Percentiles rank a stretch among this genome's conserved stretches.
These are phyloP conservation scores for Quambalaria eucalypti DNA, from an alignment of 1,284 basidiomycete species.

Conservation along the genomic window DNA sequence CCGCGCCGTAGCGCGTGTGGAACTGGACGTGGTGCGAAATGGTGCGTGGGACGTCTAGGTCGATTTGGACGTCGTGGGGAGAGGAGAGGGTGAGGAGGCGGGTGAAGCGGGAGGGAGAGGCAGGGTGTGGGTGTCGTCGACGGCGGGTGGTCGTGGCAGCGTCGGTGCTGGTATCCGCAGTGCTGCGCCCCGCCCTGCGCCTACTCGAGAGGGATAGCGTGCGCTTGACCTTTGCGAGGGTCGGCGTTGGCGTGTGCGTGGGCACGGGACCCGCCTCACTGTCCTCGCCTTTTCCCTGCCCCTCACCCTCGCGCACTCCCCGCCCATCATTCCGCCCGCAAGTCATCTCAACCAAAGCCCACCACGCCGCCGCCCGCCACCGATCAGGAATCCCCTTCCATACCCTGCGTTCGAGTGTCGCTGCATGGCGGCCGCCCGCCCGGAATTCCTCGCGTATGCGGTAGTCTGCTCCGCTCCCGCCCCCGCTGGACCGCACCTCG, in stretches of 20 bases:
- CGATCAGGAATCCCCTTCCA: conserved; percentile 96
- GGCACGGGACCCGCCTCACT: not conserved
- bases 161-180: too few relatives aligned
- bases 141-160: too few relatives aligned
- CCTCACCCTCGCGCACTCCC: not conserved
- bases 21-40: conserved; percentile 92
- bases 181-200: too few relatives aligned
- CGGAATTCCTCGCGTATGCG: not conserved
- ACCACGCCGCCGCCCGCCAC: conserved; percentile 89
- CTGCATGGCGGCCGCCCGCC: too few relatives aligned
- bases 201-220: too few relatives aligned
- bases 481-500: too few relatives aligned
- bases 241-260: not conserved
- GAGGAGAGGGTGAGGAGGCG: conserved; percentile 53
- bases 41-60: conserved; percentile 92
- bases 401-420: conserved; percentile 58
- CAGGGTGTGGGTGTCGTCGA: too few relatives aligned
- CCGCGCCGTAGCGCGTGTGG: conserved; percentile 86
- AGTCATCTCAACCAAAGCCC: conserved; percentile 53
- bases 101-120: too few relatives aligned
- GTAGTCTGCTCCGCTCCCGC: conserved; percentile 15
- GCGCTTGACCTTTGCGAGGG: not conserved
- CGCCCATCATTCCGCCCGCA: too few relatives aligned
- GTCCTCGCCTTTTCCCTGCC: not conserved
- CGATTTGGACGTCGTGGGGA: conserved; percentile 89